These are phyloP conservation scores for Trichoderma sp. DNA, from an alignment of 2,329 filamentous ascomycete species.

Conservation along the genomic window DNA sequence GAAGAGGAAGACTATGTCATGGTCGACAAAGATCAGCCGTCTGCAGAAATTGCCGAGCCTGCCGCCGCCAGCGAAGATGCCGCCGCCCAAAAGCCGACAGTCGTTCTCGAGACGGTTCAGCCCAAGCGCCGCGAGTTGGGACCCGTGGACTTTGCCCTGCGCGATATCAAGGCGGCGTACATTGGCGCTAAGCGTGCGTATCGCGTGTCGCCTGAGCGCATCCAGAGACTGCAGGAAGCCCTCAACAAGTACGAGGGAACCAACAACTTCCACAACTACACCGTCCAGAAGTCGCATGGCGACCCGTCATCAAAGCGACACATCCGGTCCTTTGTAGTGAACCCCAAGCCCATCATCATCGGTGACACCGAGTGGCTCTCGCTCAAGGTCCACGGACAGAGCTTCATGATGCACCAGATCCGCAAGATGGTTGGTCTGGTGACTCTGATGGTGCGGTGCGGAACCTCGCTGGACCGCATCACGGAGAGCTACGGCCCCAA, in stretches of 20 bases:
- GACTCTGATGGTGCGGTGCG: conserved; percentile 79
- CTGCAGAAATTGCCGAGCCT: conserved; percentile 22
- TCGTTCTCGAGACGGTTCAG: conserved; percentile 28
- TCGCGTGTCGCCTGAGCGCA: conserved; percentile 69
- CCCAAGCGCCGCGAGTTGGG: conserved; percentile 43
- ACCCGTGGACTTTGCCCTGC: conserved; percentile 64
- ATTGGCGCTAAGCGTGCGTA: conserved; percentile 80
- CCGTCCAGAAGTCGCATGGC: conserved; percentile 76
- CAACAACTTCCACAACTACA: conserved; percentile 96
- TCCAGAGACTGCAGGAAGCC: conserved; percentile 71
- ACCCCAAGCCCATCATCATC: conserved; percentile 74
- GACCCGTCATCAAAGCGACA: conserved; percentile 85
- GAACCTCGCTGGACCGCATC: conserved; percentile 70
- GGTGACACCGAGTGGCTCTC: conserved; percentile 93
- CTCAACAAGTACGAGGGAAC: conserved; percentile 79
- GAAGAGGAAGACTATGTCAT: conserved; percentile 28
- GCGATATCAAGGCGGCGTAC: conserved; percentile 77
- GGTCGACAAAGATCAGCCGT: conserved; percentile 23
- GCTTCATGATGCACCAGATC: conserved; percentile 99
- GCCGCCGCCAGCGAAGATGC: conserved; percentile 24
- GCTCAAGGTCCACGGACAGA: conserved; percentile 93
- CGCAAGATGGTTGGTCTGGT: conserved; percentile 98
- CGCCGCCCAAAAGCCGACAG: neutral
- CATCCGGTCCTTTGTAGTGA: conserved; percentile 88
- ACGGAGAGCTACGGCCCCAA: conserved; percentile 68